Evolutionary conservation across 345 rosid genomes (phyloP).

Genomic region (Psidium friedrichsthalianum): DNA sequence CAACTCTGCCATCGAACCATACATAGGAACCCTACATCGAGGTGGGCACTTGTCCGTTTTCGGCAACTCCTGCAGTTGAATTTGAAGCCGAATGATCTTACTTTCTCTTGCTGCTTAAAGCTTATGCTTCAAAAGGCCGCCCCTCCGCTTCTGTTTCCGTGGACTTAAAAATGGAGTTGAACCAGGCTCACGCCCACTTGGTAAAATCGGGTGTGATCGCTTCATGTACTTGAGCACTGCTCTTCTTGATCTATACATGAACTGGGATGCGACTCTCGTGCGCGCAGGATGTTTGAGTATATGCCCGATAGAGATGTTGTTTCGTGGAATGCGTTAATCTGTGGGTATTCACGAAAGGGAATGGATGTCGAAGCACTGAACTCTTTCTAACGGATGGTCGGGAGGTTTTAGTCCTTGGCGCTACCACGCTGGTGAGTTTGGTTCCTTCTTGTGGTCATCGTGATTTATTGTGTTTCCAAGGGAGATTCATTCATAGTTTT

Average conservation of each 20-base stretch:
- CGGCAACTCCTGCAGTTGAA: constrained; percentile 37
- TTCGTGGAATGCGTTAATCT: constrained; percentile 73
- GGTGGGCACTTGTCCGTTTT: constrained; percentile 30
- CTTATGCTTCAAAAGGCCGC: neutral
- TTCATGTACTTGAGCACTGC: constrained; percentile 52
- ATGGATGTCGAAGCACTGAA: constrained; percentile 27
- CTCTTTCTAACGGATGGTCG: constrained; percentile 43
- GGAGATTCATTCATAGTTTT: constrained; percentile 50
- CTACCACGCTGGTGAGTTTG: constrained; percentile 46
- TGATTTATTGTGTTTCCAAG: constrained; percentile 38
- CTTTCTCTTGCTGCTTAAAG: constrained; percentile 15
- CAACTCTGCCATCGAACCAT: constrained; percentile 39
- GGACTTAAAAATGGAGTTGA: constrained; percentile 11
- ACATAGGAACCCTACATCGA: constrained; percentile 17
- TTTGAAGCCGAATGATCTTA: constrained; percentile 37
- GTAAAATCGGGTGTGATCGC: constrained; percentile 36
- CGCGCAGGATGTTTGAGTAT: constrained; percentile 43
- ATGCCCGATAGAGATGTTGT: constrained; percentile 63
- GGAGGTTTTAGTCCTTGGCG: constrained; percentile 40
- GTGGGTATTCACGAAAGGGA: constrained; percentile 61
- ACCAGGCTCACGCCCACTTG: constrained; percentile 44
- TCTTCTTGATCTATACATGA: constrained; percentile 28
- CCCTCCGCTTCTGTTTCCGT: constrained; percentile 2
- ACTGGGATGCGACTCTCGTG: constrained; percentile 22
- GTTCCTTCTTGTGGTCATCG: constrained; percentile 47